A percentile compares a stretch with the other conserved stretches of the same genome.
Evolutionary conservation across 306 rosid species (phyloP).

Genomic region (Carpinus fangiana): DNA sequence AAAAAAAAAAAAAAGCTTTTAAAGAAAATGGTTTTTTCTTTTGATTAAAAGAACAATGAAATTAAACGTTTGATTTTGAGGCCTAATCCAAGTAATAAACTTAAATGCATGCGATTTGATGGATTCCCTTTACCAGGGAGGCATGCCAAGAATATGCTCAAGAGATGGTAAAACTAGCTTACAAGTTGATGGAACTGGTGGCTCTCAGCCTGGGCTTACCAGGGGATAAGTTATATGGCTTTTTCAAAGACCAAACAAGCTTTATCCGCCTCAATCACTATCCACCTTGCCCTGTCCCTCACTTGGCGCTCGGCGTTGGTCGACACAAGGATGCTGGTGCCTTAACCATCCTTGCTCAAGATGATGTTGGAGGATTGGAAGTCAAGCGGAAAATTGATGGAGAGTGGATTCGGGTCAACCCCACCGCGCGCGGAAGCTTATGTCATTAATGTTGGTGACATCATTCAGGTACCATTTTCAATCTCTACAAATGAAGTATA

Average conservation of each 20-base stretch:
- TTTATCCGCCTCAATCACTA: slow-evolving; percentile 49
- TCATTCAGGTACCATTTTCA: slow-evolving; percentile 44
- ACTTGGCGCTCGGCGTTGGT: slow-evolving; percentile 63
- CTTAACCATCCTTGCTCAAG: slow-evolving; percentile 60
- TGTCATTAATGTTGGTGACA: slow-evolving; percentile 60
- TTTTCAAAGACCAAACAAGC: slow-evolving; percentile 53
- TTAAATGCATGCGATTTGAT: too few species aligned
- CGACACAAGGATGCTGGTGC: slow-evolving; percentile 58
- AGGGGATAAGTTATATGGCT: slow-evolving; percentile 39
- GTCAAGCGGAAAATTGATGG: slow-evolving; percentile 59
- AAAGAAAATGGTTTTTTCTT: not conserved
- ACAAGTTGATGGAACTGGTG: slow-evolving; percentile 51
- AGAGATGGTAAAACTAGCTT: slow-evolving; percentile 49
- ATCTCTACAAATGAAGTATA: not conserved
- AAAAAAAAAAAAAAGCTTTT: too few species aligned
- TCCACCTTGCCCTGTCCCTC: slow-evolving; percentile 61
- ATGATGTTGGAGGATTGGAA: slow-evolving; percentile 63
- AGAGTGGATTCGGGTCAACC: slow-evolving; percentile 60
- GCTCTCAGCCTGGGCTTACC: slow-evolving; percentile 61
- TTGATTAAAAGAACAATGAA: too few species aligned
- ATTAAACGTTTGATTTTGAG: too few species aligned
- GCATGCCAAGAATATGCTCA: slow-evolving; percentile 42
- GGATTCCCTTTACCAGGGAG: slow-evolving; percentile 25
- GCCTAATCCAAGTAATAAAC: too few species aligned
- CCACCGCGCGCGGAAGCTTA: slow-evolving; percentile 52